These are phyloP conservation scores for Backusella sp. DNA, from an alignment of 192 early-diverging fungal species.

Conservation along the genomic window DNA sequence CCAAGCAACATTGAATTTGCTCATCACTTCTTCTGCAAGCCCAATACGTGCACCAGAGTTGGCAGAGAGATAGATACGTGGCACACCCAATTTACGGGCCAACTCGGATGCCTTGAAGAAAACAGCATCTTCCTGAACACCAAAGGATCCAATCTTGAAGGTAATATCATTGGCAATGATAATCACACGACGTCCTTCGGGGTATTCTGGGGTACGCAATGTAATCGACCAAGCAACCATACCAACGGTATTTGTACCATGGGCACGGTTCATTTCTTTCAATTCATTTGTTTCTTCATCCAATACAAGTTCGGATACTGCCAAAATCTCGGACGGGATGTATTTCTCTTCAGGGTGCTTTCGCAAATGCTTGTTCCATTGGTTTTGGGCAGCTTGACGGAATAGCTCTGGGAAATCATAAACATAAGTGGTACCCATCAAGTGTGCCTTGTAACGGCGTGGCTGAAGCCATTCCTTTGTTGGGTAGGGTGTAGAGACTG, in stretches of 20 bases:
- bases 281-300: slow-evolving; percentile 72
- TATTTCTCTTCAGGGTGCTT: slow-evolving; percentile 41
- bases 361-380: slow-evolving; percentile 66
- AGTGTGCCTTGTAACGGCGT: slow-evolving; percentile 94
- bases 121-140: slow-evolving; percentile 86
- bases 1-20: slow-evolving; percentile 86
- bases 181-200: slow-evolving; percentile 78
- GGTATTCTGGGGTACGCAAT: slow-evolving; percentile 90
- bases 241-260: slow-evolving; percentile 88
- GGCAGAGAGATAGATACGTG: slow-evolving; percentile 93
- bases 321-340: slow-evolving; percentile 63
- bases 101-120: slow-evolving; percentile 92
- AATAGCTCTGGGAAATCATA: slow-evolving; percentile 99
- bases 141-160: slow-evolving; percentile 95
- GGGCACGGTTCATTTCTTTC: slow-evolving; percentile 69
- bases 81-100: slow-evolving; percentile 81
- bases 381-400: slow-evolving; percentile 77
- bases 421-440: slow-evolving; percentile 97
- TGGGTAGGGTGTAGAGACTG: slow-evolving; percentile 79
- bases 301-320: slow-evolving; percentile 83
- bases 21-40: slow-evolving; percentile 88
- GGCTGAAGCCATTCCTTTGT: slow-evolving; percentile 96
- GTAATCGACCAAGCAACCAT: slow-evolving; percentile 96
- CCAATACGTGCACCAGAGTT: slow-evolving; percentile 99
- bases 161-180: slow-evolving; percentile 99